Evolutionary conservation across 2,329 filamentous ascomycete species (phyloP).

Genomic region (Arthrobotrys conoides): DNA sequence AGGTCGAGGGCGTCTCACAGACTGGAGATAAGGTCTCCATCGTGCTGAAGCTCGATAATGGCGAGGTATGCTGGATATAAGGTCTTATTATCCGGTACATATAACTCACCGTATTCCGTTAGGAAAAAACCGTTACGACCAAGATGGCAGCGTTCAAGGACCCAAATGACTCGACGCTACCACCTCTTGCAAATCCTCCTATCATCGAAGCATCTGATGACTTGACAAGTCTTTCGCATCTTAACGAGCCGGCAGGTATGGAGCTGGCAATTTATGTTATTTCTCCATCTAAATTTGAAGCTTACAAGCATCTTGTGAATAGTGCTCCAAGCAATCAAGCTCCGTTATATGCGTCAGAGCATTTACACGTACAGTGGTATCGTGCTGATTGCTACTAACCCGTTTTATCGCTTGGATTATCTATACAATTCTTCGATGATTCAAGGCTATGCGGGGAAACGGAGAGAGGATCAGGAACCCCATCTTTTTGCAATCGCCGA

Average conservation of each 20-base stretch:
- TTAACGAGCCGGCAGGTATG: conserved; percentile 97
- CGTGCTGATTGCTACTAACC: conserved; percentile 97
- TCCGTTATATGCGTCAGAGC: conserved; percentile 97
- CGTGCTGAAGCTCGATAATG: conserved; percentile 90
- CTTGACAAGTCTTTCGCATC: conserved; percentile 94
- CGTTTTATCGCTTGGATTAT: conserved; percentile 96
- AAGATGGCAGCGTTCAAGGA: conserved; percentile 81
- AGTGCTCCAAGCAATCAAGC: conserved; percentile 97
- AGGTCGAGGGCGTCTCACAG: conserved; percentile 87
- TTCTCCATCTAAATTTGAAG: not conserved
- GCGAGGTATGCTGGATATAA: conserved; percentile 76
- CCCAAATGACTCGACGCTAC: conserved; percentile 82
- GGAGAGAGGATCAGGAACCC: conserved; percentile 94
- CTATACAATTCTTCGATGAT: conserved; percentile 99
- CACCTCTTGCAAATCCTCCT: conserved; percentile 96
- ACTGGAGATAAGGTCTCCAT: conserved; percentile 89
- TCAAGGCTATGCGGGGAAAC: conserved; percentile 98
- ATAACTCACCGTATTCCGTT: conserved; percentile 56
- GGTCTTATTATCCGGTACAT: conserved; percentile 2
- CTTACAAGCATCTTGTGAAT: conserved; percentile 64
- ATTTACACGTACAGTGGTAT: conserved; percentile 99
- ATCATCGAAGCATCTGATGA: conserved; percentile 99
- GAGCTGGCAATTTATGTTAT: not conserved
- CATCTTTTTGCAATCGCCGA: conserved; percentile 99
- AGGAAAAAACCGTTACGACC: conserved; percentile 86